phyloP scores from a whole-genome alignment of 768 basidiomycete genomes.

The Pisolithus sp. region DNA sequence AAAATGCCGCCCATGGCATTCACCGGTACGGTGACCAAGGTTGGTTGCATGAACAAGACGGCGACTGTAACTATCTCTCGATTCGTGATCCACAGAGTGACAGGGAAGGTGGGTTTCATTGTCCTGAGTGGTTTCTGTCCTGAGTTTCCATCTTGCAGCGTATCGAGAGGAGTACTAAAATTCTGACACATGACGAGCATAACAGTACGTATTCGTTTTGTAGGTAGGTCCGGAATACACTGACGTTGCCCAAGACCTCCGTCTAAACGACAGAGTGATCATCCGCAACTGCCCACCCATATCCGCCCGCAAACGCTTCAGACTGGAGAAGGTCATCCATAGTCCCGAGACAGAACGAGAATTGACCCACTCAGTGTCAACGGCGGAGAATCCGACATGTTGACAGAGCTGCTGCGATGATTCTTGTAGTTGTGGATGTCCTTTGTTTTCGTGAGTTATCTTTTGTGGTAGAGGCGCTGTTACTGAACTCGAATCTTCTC shows the following conservation, averaged over 20 bases:
- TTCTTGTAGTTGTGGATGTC: background rate
- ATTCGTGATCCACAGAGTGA: conserved; percentile 62
- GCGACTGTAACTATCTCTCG: conserved; percentile 79
- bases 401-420: background rate
- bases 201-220: conserved; percentile 45
- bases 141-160: conserved; percentile 37
- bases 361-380: conserved; percentile 16
- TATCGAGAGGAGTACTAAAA: conserved; percentile 72
- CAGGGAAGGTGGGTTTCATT: conserved; percentile 58
- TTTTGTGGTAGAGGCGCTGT: background rate
- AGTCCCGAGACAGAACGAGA: conserved; percentile 65
- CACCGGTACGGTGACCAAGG: conserved; percentile 70
- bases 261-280: conserved; percentile 61
- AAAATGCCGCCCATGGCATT: conserved; percentile 78
- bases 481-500: background rate
- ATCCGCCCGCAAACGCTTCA: conserved; percentile 75
- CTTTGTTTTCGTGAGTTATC: background rate
- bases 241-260: conserved; percentile 42
- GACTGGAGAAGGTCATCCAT: conserved; percentile 54
- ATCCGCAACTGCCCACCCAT: conserved; percentile 80
- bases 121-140: background rate
- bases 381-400: background rate
- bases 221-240: background rate
- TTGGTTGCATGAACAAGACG: conserved; percentile 78
- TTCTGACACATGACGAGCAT: conserved; percentile 65